These are phyloP conservation scores for Anthoceros angustus DNA, from an alignment of 225 moss, liverwort and hornwort species.

Conservation along the genomic window DNA sequence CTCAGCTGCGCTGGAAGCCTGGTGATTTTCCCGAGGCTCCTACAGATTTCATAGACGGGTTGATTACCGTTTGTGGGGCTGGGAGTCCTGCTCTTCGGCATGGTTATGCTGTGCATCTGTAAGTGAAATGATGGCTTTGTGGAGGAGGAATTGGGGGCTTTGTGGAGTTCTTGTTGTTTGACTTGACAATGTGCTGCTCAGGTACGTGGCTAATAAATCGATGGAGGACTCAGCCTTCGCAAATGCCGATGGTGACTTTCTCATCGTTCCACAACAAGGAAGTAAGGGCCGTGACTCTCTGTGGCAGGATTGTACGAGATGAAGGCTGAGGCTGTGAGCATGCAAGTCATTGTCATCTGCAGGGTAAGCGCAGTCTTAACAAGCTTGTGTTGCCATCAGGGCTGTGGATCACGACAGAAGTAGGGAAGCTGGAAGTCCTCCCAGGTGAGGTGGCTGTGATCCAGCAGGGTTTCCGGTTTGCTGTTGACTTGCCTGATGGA, in stretches of 20 bases:
- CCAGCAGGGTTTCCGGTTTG: slow-evolving; percentile 68
- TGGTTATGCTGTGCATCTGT: slow-evolving; percentile 83
- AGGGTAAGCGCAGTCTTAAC: neutral
- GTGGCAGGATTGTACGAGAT: neutral
- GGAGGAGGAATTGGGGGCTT: no score
- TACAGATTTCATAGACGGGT: slow-evolving; percentile 61
- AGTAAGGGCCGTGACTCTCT: slow-evolving; percentile 32
- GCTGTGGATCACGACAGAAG: slow-evolving; percentile 82
- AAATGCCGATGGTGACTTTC: slow-evolving; percentile 87
- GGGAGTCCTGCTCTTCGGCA: slow-evolving; percentile 85
- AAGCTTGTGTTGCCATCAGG: slow-evolving; percentile 20
- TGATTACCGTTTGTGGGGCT: slow-evolving; percentile 78
- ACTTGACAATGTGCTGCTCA: slow-evolving; percentile 10
- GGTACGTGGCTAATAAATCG: slow-evolving; percentile 66
- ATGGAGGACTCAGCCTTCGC: slow-evolving; percentile 79
- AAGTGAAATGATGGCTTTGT: slow-evolving; percentile 3
- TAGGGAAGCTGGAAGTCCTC: slow-evolving; percentile 67
- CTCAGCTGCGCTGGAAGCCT: slow-evolving; percentile 83
- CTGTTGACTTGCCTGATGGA: slow-evolving; percentile 76
- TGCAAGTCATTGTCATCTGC: neutral
- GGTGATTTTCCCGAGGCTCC: slow-evolving; percentile 28
- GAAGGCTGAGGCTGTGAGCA: neutral
- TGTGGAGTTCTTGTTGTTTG: slow-evolving; percentile 7
- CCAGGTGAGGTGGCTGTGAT: slow-evolving; percentile 79
- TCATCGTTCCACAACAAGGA: slow-evolving; percentile 77